phyloP scores from a whole-genome alignment of 345 rosid genomes.

The Hibiscus syriacus region DNA sequence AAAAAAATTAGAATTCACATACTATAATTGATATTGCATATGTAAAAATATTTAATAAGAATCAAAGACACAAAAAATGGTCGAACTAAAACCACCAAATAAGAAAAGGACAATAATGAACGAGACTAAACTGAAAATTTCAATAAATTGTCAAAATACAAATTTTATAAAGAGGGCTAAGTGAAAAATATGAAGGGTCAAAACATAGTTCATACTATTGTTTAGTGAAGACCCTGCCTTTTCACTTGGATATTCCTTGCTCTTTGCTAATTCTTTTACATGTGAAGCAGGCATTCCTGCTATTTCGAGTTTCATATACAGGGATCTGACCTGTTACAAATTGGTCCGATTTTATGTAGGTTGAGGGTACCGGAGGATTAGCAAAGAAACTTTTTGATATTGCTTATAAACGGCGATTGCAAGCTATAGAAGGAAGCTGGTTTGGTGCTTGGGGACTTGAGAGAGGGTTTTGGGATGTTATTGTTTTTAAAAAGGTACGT shows the following conservation, averaged over 20 bases:
- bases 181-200: not conserved
- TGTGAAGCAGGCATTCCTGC: not conserved
- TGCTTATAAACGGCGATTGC: constrained; percentile 57
- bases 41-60: no score
- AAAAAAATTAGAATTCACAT: no score
- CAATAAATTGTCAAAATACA: not conserved
- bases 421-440: constrained; percentile 84
- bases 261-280: constrained; percentile 5
- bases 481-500: constrained; percentile 55
- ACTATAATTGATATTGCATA: no score
- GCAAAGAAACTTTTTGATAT: constrained; percentile 57
- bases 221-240: no score
- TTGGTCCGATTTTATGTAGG: constrained; percentile 32
- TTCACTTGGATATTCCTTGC: not conserved
- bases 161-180: not conserved
- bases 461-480: constrained; percentile 55
- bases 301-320: not conserved
- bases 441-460: constrained; percentile 92
- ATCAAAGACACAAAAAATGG: no score
- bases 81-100: not conserved
- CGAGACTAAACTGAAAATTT: not conserved
- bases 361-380: constrained; percentile 71
- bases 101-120: not conserved
- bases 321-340: constrained; percentile 3
- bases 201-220: not conserved